Evolutionary conservation across 805 yeast species (phyloP).

Genomic region (Torulaspora indica): DNA sequence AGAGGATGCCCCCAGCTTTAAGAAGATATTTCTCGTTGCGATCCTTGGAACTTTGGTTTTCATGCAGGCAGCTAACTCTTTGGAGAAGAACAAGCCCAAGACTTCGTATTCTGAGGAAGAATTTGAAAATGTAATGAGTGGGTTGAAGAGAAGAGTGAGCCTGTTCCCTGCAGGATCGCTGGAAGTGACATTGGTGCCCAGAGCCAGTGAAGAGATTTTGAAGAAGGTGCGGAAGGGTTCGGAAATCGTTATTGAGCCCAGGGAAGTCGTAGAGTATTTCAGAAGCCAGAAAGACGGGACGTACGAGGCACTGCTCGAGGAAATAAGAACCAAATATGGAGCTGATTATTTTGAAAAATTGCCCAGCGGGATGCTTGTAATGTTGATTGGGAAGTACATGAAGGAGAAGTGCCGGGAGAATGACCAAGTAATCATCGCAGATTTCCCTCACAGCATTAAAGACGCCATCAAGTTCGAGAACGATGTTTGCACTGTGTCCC

Average conservation of each 20-base stretch:
- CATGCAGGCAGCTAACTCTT: constrained; percentile 38
- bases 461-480: constrained; percentile 73
- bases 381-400: constrained; percentile 34
- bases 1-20: constrained; percentile 38
- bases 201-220: constrained; percentile 20
- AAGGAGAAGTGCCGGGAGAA: constrained; percentile 30
- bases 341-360: constrained; percentile 24
- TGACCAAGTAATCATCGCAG: constrained; percentile 47
- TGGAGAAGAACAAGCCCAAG: constrained; percentile 37
- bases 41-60: constrained; percentile 44
- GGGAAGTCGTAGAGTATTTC: constrained; percentile 44
- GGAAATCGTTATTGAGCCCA: constrained; percentile 48
- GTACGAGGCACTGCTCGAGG: constrained; percentile 51
- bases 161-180: constrained; percentile 41
- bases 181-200: constrained; percentile 40
- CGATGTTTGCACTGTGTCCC: constrained; percentile 50
- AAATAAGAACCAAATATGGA: constrained; percentile 32
- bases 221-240: constrained; percentile 19
- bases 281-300: constrained; percentile 41
- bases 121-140: constrained; percentile 44
- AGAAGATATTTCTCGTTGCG: constrained; percentile 41
- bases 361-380: constrained; percentile 38
- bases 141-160: constrained; percentile 48
- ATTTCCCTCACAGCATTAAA: constrained; percentile 57
- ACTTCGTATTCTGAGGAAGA: constrained; percentile 36